These are phyloP conservation scores for Choricystis sp. DNA, from an alignment of 139 green algal genomes.

Conservation along the genomic window DNA sequence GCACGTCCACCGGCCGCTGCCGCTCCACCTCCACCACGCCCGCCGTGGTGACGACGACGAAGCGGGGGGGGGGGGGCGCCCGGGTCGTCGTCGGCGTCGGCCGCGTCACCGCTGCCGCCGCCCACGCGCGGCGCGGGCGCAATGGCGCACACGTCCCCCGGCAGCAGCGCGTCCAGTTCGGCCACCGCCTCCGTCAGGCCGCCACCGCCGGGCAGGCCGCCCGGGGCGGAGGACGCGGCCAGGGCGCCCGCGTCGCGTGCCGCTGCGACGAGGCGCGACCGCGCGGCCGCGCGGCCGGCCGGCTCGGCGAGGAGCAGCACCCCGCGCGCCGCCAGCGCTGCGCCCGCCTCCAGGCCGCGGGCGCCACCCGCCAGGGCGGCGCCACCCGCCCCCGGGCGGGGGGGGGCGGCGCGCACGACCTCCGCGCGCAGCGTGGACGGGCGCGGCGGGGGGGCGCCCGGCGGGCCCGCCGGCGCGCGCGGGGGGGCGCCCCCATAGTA, in stretches of 20 bases:
- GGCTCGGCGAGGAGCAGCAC: slow-evolving; percentile 55
- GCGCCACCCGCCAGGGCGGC: slow-evolving; percentile 3
- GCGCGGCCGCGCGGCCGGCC: slow-evolving; percentile 17
- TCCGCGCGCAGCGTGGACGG: slow-evolving; percentile 34
- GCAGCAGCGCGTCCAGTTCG: slow-evolving; percentile 42
- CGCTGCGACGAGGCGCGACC: slow-evolving; percentile 33
- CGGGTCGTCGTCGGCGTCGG: slow-evolving; percentile 35
- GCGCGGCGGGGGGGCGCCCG: no score
- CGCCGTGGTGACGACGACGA: slow-evolving; percentile 62
- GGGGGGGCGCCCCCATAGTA: slow-evolving; percentile 1
- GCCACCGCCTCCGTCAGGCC: slow-evolving; percentile 53
- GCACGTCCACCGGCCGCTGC: slow-evolving; percentile 47
- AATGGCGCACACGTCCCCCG: slow-evolving; percentile 29
- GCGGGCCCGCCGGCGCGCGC: slow-evolving; percentile 7
- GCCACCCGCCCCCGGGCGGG: not conserved
- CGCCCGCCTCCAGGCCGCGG: slow-evolving; percentile 40
- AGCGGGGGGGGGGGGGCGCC: slow-evolving; percentile 32
- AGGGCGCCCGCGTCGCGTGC: slow-evolving; percentile 21
- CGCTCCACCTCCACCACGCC: slow-evolving; percentile 62
- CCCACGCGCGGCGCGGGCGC: not conserved
- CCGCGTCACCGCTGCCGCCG: slow-evolving; percentile 5
- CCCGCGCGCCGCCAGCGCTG: slow-evolving; percentile 32
- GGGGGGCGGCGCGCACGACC: slow-evolving; percentile 29
- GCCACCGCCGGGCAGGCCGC: slow-evolving; percentile 2
- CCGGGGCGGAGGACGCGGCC: slow-evolving; percentile 14